Evolutionary conservation across 1,284 basidiomycete genomes (phyloP), one percentile per base, ranked within the genome.

Genomic region (Termitomyces sp.): DNA sequence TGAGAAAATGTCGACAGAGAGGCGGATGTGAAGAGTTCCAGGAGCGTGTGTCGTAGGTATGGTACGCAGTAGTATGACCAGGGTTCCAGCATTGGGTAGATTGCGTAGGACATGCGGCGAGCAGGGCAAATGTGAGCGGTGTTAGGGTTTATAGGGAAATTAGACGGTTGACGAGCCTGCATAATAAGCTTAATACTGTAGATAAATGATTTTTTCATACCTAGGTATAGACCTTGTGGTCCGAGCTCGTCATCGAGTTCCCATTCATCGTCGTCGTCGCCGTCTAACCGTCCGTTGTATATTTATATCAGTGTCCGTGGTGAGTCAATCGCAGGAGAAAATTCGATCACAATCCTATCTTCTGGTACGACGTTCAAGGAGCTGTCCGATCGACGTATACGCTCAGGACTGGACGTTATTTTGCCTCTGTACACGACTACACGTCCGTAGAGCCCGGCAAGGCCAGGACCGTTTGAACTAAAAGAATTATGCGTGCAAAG

Each of bases 1-100:
- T 87, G 76, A 0, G 78, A 70, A 16, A 88, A 68, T 18, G 78
- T 72, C 73, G 82, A 89, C 40, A 86, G 70, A 2, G 81, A 73
- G n/a, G 72, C 70, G 0, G 84, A 76, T 41, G 79, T 66, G 45
- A 86, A 62, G 26, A 85, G 57, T 64, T 88, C 83, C 4, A 80
- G 78, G 24, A 84, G 58, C 0, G 86, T 84, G 34, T 75, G 78
- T 2, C 78, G 80, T 56, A 85, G 72, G 62, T 72, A 72, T 2
- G 72, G 68, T 5, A 73, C 64, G 52, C 78, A 74, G 7, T 72
- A 68, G 44, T 71, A 73, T 5, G 72, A 68, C 13, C 62, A 58
- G 13, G 62, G 54, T 38, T 55, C 56, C 6, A 58, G 65, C 5
- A 66, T 64, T 14, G 72, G 73, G 68, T 80, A 84, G 28, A 75